These are phyloP conservation scores for Lasiosphaeriaceae sp. DNA, from an alignment of 495 filamentous ascomycete species.

Conservation along the genomic window DNA sequence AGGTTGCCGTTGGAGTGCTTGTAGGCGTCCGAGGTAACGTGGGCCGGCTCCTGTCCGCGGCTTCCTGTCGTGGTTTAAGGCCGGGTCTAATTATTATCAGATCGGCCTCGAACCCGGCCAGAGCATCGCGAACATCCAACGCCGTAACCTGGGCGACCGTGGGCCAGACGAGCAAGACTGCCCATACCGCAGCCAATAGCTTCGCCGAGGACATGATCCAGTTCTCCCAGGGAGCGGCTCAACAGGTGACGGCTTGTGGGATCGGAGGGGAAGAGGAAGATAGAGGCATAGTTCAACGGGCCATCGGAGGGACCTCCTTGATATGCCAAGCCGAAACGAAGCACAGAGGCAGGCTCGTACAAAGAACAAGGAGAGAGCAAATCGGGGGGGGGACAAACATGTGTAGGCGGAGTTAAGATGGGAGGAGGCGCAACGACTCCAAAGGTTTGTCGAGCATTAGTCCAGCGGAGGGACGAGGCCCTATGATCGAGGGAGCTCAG, in stretches of 20 bases:
- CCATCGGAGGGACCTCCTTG: constrained; percentile 10
- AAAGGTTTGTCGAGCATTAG: constrained; percentile 16
- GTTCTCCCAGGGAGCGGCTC: background rate
- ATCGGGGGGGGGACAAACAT: constrained; percentile 22
- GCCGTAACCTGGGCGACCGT: constrained; percentile 8
- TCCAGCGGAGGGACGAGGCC: constrained; percentile 16
- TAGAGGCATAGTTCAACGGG: constrained; percentile 5
- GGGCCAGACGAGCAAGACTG: constrained; percentile 9
- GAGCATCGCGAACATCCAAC: constrained; percentile 4
- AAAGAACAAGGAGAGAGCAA: background rate
- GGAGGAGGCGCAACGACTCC: constrained; percentile 17
- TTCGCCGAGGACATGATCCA: constrained; percentile 13
- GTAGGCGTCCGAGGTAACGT: background rate
- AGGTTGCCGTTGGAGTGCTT: constrained; percentile 7
- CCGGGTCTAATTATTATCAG: background rate
- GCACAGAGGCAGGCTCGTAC: too few relatives aligned
- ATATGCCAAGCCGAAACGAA: too few relatives aligned
- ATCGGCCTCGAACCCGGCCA: background rate
- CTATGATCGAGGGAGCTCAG: constrained; percentile 7
- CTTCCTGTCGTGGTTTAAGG: constrained; percentile 2
- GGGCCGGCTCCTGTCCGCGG: background rate
- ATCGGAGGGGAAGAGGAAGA: constrained; percentile 3
- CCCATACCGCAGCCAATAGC: constrained; percentile 10
- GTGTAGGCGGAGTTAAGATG: constrained; percentile 6
- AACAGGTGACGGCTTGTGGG: background rate